Base-by-base conservation (phyloP, 129 eudicot genomes). In the Helianthus tuberosus region DNA sequence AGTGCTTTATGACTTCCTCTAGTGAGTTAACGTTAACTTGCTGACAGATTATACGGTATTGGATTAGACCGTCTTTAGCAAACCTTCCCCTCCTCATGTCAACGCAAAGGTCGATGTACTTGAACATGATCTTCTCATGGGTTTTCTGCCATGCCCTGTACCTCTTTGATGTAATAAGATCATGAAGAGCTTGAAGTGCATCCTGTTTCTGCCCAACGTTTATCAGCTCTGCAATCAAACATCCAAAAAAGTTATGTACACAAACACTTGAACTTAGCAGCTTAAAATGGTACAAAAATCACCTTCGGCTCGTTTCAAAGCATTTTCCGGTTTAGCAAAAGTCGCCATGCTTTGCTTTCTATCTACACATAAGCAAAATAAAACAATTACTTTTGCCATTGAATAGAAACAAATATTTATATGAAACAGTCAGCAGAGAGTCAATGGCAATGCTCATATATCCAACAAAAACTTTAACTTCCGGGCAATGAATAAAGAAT, bases 11-110 rank as follows among this genome's bases (percentile, higher is more conserved):
- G 47, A 95, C 97, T 76, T 95, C 99, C 82, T 95, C 97, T 51
- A 95, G 41, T 4, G 97, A 91, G 41, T 79, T 84, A 35, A 95
- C 93, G 70, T 95, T 95, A 16, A 91, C 99, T 87, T 88, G 97
- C 55, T 95, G 97, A 74, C 99, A 94, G 4, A 94, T 87, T 64
- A 88, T 84, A 5, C 97, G 94, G 69, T 95, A 95, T 61, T 95
- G 97, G 48, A 95, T 95, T 16, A 95, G 83, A 38, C 97, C 97
- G 73, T 95, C 99, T 85, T 95, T 91, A n/a, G 99, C 96, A 80
- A 79, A 86, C 77, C 97, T 95, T 4, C 96, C 97, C 77, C 86
- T 91, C 61, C 94, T 77, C 99, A 95, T 91, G 80, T 91, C 97
- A 64, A 91, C 97, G 75, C 96, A 95, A 15, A 95, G 89, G 71